Percentiles rank a stretch among this genome's conserved stretches.
Conservation (phyloP, 192 early-diverging fungal species). For the Coemansia aciculifera region DNA sequence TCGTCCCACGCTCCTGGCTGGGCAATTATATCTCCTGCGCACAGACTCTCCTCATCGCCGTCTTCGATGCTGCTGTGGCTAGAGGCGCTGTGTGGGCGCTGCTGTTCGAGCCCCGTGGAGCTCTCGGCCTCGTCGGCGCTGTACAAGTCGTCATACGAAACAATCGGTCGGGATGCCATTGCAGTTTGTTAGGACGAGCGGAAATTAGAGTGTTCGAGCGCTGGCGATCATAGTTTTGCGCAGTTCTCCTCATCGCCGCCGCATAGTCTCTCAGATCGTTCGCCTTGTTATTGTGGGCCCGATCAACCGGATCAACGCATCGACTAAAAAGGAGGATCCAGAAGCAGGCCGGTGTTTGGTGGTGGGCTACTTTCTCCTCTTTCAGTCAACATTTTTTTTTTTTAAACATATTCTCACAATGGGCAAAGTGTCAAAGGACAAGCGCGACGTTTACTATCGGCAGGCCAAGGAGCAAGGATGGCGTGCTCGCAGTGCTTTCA, state of each 20-base stretch:
- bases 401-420: conserved; percentile 17
- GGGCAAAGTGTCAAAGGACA: conserved; percentile 91
- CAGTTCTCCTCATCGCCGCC: neutral
- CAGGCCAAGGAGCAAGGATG: conserved; percentile 97
- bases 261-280: neutral
- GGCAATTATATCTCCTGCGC: conserved; percentile 6
- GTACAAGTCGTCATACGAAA: conserved; percentile 47
- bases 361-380: neutral
- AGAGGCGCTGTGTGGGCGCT: neutral
- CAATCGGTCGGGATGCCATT: conserved; percentile 33
- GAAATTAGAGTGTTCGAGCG: neutral
- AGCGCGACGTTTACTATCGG: conserved; percentile 95
- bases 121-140: conserved; percentile 15
- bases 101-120: neutral
- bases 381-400: neutral
- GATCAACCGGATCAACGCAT: neutral
- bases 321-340: neutral
- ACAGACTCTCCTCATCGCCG: neutral
- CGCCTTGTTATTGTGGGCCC: neutral
- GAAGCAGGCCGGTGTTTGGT: neutral
- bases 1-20: conserved; percentile 60
- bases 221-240: neutral
- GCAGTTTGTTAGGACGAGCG: neutral
- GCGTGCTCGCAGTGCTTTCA: conserved; percentile 96
- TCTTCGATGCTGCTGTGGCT: conserved; percentile 11